phyloP scores from a whole-genome alignment of 345 rosid species.

The Toxicodendron radicans region DNA sequence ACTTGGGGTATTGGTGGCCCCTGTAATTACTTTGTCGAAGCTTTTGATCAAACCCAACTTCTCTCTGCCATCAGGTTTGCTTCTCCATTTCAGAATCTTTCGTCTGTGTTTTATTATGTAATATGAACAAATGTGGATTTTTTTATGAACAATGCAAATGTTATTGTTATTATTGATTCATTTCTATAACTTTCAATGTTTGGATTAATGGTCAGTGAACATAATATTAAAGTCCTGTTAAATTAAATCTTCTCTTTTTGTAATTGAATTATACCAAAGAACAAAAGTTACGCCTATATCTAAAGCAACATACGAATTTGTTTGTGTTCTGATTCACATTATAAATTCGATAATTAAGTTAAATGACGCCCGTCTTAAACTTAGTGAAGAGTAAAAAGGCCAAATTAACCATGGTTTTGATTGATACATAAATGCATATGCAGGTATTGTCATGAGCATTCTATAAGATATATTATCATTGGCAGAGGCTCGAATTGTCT shows the following conservation, averaged over 20 bases:
- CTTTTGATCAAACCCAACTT: conserved; percentile 29
- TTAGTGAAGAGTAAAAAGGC: background rate
- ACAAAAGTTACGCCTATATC: background rate
- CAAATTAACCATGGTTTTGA: too few relatives aligned
- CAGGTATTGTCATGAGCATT: conserved; percentile 33
- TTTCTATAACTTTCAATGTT: too few relatives aligned
- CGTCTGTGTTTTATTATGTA: background rate
- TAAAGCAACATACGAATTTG: background rate
- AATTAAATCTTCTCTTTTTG: too few relatives aligned
- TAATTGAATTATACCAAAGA: too few relatives aligned
- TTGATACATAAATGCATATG: background rate
- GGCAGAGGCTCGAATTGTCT: conserved; percentile 45
- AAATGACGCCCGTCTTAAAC: background rate
- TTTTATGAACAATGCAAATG: too few relatives aligned
- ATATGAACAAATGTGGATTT: background rate
- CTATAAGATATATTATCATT: conserved; percentile 24
- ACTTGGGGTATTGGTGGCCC: conserved; percentile 40
- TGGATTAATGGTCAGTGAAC: too few relatives aligned
- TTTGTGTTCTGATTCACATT: too few relatives aligned
- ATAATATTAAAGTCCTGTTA: too few relatives aligned
- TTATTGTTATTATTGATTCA: too few relatives aligned
- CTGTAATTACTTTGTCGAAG: conserved; percentile 32
- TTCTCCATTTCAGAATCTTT: background rate
- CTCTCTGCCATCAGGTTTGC: conserved; percentile 34
- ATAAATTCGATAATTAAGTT: background rate